Conservation (phyloP, 2,329 filamentous ascomycete genomes). For the Byssothecium circinans region DNA sequence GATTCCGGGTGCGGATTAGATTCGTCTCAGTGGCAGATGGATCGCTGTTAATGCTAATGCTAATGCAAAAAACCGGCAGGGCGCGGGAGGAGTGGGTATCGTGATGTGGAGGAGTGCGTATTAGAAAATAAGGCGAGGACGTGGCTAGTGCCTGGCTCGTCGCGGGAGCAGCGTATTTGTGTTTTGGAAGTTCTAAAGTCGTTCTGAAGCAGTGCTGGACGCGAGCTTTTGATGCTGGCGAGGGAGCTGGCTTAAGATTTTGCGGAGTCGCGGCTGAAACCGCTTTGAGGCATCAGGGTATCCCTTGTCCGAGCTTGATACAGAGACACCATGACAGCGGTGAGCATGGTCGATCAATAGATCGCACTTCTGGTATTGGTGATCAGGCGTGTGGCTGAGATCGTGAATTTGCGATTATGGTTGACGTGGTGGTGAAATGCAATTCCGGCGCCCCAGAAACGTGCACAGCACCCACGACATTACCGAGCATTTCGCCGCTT, state of each 20-base stretch:
- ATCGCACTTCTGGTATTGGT: background rate
- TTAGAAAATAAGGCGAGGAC: background rate
- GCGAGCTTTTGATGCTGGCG: conserved; percentile 24
- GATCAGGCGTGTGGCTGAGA: background rate
- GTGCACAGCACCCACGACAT: background rate
- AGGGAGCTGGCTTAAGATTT: conserved; percentile 10
- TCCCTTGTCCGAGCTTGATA: conserved; percentile 23
- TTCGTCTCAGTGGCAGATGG: conserved; percentile 4
- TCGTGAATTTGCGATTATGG: background rate
- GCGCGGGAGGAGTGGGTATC: background rate
- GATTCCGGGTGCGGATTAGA: background rate
- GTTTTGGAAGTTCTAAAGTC: conserved; percentile 8
- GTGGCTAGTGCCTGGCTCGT: background rate
- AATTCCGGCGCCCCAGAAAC: background rate
- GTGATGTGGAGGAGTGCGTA: background rate
- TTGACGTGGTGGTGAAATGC: background rate
- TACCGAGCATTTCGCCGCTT: background rate
- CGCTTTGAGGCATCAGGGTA: conserved; percentile 33
- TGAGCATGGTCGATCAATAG: conserved; percentile 4
- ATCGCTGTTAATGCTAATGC: background rate
- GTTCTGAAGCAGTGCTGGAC: conserved; percentile 14
- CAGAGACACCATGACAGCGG: conserved; percentile 19
- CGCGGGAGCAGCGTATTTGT: background rate
- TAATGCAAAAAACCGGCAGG: background rate
- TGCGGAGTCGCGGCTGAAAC: conserved; percentile 32